These are phyloP conservation scores for Triticum turgidum DNA, from an alignment of 176 grass and related monocot species.

Conservation along the genomic window DNA sequence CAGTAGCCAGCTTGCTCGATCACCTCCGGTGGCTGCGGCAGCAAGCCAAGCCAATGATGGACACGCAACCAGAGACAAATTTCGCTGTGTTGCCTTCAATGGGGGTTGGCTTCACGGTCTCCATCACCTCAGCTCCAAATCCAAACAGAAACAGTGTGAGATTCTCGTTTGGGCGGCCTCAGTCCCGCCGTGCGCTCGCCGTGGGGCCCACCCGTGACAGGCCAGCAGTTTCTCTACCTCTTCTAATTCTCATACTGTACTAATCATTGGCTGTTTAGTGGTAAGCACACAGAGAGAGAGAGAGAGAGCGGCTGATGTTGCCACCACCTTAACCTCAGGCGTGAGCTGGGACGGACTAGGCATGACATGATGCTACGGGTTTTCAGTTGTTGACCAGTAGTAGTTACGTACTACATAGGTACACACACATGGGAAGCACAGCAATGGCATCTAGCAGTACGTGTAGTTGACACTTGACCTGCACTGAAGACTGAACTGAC, in stretches of 20 bases:
- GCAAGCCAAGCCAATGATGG: background rate
- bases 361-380: background rate
- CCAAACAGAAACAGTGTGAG: background rate
- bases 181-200: background rate
- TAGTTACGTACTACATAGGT: background rate
- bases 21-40: background rate
- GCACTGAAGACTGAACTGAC: background rate
- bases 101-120: background rate
- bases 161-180: background rate
- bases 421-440: background rate
- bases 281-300: too few species aligned
- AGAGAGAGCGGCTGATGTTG: too few species aligned
- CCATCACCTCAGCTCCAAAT: background rate
- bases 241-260: too few species aligned
- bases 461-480: background rate
- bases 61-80: constrained; percentile 12
- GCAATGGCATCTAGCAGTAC: background rate
- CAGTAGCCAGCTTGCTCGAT: background rate
- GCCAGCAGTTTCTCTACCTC: background rate
- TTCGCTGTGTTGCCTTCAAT: constrained; percentile 11
- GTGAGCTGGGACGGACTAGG: too few species aligned
- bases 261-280: too few species aligned
- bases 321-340: too few species aligned
- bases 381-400: background rate
- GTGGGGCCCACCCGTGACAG: background rate